Conservation (phyloP, 225 moss, liverwort and hornwort genomes). For the Takakia lepidozioides region DNA sequence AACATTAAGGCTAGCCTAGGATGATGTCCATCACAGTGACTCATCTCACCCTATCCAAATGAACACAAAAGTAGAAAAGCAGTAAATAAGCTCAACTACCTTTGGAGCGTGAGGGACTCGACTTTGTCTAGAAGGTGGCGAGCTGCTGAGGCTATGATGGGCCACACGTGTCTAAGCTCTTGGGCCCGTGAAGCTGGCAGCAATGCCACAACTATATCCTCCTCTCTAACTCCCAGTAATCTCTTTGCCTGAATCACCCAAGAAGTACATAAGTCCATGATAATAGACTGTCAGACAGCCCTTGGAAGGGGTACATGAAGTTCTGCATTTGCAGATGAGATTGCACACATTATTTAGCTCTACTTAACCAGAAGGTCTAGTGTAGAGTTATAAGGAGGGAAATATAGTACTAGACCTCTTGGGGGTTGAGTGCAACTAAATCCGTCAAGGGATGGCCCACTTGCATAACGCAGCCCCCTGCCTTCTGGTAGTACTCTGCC, state of each 20-base stretch:
- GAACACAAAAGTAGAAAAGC: not conserved
- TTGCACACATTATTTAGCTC: too few species aligned
- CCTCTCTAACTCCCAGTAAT: slow-evolving; percentile 41
- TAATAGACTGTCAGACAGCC: not conserved
- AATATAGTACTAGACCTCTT: slow-evolving; percentile 37
- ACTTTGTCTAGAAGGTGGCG: slow-evolving; percentile 37
- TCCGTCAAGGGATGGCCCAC: slow-evolving; percentile 86
- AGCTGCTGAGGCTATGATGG: slow-evolving; percentile 61
- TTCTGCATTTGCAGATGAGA: too few species aligned
- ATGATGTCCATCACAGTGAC: too few species aligned
- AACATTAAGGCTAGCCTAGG: too few species aligned
- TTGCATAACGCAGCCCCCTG: slow-evolving; percentile 64
- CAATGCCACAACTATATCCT: slow-evolving; percentile 56
- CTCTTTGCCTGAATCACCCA: slow-evolving; percentile 45
- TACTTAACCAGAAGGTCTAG: too few species aligned
- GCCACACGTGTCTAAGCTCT: slow-evolving; percentile 77
- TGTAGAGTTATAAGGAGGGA: too few species aligned
- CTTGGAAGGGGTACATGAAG: not conserved
- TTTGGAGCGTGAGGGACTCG: not conserved
- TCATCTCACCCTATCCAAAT: not conserved
- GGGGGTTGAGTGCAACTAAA: slow-evolving; percentile 25
- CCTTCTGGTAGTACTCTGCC: slow-evolving; percentile 66
- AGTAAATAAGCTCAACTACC: not conserved
- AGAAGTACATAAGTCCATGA: not conserved
- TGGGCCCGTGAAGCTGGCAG: slow-evolving; percentile 77